Evolutionary conservation across 2,329 filamentous ascomycete genomes (phyloP).

Genomic region (Phialocephala sp.): DNA sequence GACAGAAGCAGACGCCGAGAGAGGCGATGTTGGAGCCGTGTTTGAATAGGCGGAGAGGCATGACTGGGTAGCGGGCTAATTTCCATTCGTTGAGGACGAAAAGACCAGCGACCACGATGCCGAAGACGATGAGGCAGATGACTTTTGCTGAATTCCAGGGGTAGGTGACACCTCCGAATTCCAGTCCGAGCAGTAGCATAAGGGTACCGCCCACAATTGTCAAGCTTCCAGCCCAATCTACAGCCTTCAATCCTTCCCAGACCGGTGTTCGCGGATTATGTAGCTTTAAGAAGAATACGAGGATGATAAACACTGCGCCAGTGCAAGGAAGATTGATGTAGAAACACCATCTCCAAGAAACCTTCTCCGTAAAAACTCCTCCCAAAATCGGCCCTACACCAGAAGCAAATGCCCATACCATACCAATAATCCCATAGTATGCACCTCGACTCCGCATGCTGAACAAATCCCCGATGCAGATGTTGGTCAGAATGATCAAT

Average conservation of each 20-base stretch:
- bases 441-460: conserved; percentile 51
- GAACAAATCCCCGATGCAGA: conserved; percentile 60
- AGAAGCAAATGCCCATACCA: conserved; percentile 66
- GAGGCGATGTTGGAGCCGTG: conserved; percentile 69
- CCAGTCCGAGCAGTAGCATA: conserved; percentile 85
- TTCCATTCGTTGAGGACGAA: conserved; percentile 78
- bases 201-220: conserved; percentile 73
- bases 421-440: conserved; percentile 68
- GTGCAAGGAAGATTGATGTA: conserved; percentile 42
- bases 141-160: conserved; percentile 55
- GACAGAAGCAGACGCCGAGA: conserved; percentile 71
- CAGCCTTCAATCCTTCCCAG: conserved; percentile 63
- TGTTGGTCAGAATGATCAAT: conserved; percentile 57
- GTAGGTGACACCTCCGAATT: conserved; percentile 78
- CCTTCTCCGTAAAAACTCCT: conserved; percentile 67
- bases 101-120: conserved; percentile 56
- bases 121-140: conserved; percentile 62
- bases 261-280: conserved; percentile 70
- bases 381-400: conserved; percentile 70
- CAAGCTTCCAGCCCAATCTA: conserved; percentile 66
- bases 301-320: conserved; percentile 51
- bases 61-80: conserved; percentile 76
- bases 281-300: conserved; percentile 69
- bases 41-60: conserved; percentile 73
- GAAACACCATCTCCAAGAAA: conserved; percentile 65